Conservation (phyloP, 352 stramenopile species). For the Phytopythium delawarense region DNA sequence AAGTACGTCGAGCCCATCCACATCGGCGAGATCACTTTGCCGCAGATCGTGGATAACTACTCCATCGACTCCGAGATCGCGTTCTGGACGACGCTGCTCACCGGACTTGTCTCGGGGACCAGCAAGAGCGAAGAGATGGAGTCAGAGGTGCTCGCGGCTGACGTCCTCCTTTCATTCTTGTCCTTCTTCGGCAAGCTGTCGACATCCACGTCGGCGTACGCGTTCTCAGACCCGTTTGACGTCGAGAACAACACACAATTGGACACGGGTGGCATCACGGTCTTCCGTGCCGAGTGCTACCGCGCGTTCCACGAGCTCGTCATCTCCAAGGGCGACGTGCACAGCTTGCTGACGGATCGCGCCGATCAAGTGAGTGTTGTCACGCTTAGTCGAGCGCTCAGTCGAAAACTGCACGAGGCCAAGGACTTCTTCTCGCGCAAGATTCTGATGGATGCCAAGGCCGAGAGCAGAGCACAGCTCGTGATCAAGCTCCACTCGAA, state of each 20-base stretch:
- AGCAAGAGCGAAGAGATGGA: conserved; percentile 3
- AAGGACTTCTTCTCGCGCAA: conserved; percentile 69
- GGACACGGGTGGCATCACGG: conserved; percentile 27
- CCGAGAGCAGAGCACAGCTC: conserved; percentile 26
- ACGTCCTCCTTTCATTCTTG: conserved; percentile 60
- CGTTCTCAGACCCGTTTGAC: conserved; percentile 59
- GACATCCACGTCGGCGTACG: conserved; percentile 40
- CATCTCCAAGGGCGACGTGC: conserved; percentile 57
- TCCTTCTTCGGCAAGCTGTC: conserved; percentile 46
- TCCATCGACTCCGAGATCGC: conserved; percentile 50
- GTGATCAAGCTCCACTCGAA: conserved; percentile 55
- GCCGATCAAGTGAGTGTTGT: conserved; percentile 53
- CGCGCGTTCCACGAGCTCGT: conserved; percentile 60
- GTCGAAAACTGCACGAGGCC: conserved; percentile 44
- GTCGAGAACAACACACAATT: conserved; percentile 62
- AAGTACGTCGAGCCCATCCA: conserved; percentile 43
- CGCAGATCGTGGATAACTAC: conserved; percentile 32
- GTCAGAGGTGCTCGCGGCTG: conserved; percentile 26
- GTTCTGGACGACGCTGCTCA: conserved; percentile 61
- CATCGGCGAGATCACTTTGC: conserved; percentile 24
- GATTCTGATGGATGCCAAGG: conserved; percentile 47
- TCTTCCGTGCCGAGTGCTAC: conserved; percentile 62
- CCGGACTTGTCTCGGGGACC: conserved; percentile 25
- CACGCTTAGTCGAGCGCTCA: conserved; percentile 71
- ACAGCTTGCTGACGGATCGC: conserved; percentile 43